Conservation (phyloP, 2,329 filamentous ascomycete species). For the Fusarium heterosporum region DNA sequence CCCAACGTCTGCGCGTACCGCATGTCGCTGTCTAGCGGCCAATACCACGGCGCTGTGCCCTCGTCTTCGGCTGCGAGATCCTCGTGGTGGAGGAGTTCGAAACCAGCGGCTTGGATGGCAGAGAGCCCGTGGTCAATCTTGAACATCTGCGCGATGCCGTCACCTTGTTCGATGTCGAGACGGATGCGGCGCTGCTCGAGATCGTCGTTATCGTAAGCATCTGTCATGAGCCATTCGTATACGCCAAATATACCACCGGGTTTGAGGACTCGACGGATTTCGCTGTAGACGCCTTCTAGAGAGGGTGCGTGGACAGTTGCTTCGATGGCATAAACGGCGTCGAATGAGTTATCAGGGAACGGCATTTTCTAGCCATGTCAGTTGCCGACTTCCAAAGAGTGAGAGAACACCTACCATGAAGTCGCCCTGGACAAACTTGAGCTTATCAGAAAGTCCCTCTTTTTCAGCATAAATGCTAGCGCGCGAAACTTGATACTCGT, state of each 20-base stretch:
- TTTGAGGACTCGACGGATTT: constrained; percentile 97
- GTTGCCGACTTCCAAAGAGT: accelerated
- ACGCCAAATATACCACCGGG: constrained; percentile 95
- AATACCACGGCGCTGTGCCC: constrained; percentile 84
- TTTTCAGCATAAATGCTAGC: constrained; percentile 83
- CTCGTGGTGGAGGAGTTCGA: constrained; percentile 70
- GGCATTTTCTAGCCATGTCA: constrained; percentile 78
- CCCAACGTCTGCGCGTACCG: constrained; percentile 78
- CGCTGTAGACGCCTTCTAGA: constrained; percentile 89
- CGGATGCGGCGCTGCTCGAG: constrained; percentile 88
- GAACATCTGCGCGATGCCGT: constrained; percentile 98
- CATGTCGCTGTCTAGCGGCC: constrained; percentile 80
- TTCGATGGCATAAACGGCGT: constrained; percentile 97
- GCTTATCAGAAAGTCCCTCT: constrained; percentile 81
- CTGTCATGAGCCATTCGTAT: constrained; percentile 99
- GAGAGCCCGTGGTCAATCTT: constrained; percentile 82
- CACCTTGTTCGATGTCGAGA: constrained; percentile 92
- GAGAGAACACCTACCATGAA: constrained; percentile 75
- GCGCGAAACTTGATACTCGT: constrained; percentile 95
- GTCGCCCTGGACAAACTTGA: constrained; percentile 91
- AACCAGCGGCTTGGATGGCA: constrained; percentile 87
- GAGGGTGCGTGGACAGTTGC: constrained; percentile 94
- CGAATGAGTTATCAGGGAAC: constrained; percentile 91
- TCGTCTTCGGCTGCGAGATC: constrained; percentile 67
- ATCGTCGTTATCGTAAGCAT: constrained; percentile 91